Percentiles rank a stretch among this genome's conserved stretches.
Evolutionary conservation across 768 basidiomycete genomes (phyloP).

Genomic region (Epithele typhae): DNA sequence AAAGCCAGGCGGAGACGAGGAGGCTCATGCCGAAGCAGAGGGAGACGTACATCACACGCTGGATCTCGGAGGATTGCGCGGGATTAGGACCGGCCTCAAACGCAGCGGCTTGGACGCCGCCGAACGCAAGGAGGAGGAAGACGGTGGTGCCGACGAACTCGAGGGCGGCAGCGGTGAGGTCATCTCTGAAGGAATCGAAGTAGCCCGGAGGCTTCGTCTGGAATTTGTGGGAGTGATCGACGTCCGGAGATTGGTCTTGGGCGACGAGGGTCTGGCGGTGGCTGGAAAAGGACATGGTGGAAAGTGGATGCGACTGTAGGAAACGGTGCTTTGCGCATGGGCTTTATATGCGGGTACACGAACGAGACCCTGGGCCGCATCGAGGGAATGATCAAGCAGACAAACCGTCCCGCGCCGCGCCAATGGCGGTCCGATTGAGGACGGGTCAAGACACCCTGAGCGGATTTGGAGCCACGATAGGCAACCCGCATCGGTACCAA

Average conservation of each 20-base stretch:
- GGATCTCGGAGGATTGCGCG: constrained; percentile 24
- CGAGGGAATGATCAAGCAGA: too few relatives aligned
- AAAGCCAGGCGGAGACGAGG: constrained; percentile 62
- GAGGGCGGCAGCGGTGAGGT: constrained; percentile 45
- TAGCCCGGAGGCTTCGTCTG: too few relatives aligned
- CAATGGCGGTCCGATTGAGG: too few relatives aligned
- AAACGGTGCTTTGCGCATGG: neutral
- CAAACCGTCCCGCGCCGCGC: too few relatives aligned
- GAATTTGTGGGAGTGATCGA: too few relatives aligned
- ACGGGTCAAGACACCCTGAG: too few relatives aligned
- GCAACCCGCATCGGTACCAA: too few relatives aligned
- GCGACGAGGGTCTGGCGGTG: neutral
- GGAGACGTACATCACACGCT: constrained; percentile 51
- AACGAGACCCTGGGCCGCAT: too few relatives aligned
- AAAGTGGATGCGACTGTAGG: neutral
- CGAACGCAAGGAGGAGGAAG: constrained; percentile 63
- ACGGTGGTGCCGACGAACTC: constrained; percentile 58
- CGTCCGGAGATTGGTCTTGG: too few relatives aligned
- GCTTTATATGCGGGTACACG: too few relatives aligned
- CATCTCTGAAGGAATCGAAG: constrained; percentile 34
- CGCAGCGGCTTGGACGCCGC: constrained; percentile 51
- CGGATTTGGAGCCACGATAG: too few relatives aligned
- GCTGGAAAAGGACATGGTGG: neutral
- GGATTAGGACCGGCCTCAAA: constrained; percentile 10
- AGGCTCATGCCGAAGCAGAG: constrained; percentile 59